A percentile compares a stretch with the other conserved stretches of the same genome.
These are phyloP conservation scores for Austroboletus olivaceoglutinosus DNA, from an alignment of 1,284 basidiomycete species.

Conservation along the genomic window DNA sequence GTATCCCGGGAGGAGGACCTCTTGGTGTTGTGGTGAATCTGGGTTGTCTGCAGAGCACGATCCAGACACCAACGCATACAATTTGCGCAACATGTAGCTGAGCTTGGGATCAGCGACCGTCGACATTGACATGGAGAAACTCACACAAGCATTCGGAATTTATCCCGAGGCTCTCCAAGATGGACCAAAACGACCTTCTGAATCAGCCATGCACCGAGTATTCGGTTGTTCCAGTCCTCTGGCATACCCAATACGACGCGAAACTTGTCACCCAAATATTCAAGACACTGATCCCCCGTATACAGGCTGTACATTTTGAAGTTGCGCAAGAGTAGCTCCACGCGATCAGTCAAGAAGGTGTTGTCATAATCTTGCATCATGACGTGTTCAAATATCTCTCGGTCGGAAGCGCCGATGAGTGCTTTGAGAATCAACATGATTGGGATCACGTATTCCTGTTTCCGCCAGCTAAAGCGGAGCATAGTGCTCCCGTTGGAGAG, in stretches of 20 bases:
- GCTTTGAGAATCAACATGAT: constrained; percentile 97
- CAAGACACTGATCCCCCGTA: constrained; percentile 91
- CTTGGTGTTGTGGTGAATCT: constrained; percentile 98
- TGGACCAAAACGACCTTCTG: constrained; percentile 91
- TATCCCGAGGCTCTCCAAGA: constrained; percentile 86
- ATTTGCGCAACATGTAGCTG: constrained; percentile 95
- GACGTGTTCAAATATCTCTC: constrained; percentile 97
- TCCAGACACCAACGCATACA: constrained; percentile 90
- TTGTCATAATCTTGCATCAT: constrained; percentile 97
- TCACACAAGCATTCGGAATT: constrained; percentile 94
- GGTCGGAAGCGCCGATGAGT: constrained; percentile 91
- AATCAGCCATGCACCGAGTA: constrained; percentile 83
- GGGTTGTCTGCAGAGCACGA: constrained; percentile 95
- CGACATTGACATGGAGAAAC: not conserved
- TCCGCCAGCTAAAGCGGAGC: constrained; percentile 95
- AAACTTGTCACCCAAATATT: constrained; percentile 98
- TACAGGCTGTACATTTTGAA: constrained; percentile 92
- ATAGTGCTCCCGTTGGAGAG: constrained; percentile 95
- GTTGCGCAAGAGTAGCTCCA: constrained; percentile 95
- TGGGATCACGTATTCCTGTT: constrained; percentile 98
- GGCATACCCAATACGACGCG: constrained; percentile 89
- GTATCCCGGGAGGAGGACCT: constrained; percentile 92
- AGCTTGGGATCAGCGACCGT: constrained; percentile 12
- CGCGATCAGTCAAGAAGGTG: constrained; percentile 96
- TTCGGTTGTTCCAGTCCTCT: constrained; percentile 89